Evolutionary conservation across 1,139 yeast species (phyloP), one percentile per base, ranked within the genome.

Genomic region (Yamadazyma dendronema): DNA sequence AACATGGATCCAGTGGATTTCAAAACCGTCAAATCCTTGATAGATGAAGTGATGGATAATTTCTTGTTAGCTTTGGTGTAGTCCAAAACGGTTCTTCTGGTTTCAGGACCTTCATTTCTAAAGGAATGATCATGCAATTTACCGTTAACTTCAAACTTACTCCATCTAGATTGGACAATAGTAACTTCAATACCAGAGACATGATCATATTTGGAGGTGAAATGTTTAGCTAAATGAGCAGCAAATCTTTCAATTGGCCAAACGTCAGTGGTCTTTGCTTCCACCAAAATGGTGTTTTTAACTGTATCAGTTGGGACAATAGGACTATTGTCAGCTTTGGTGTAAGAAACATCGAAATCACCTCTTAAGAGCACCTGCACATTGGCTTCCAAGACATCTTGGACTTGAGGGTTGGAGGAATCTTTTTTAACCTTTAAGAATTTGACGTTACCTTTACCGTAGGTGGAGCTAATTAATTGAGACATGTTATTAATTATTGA

Each of bases 1-100:
- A 89, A 89, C 85, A 85, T 86, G 23, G 96, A 87, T 17, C 95
- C 94, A n/a, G 97, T 89, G 30, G 94, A 83, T 65, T 89, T 89
- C 59, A 89, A 79, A 22, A 89, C 95, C 8, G 94, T 87, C 56
- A 89, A 74, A 52, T 84, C 95, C 61, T 84, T 81, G 54, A 89
- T 74, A 23, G 90, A 81, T 3, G 95, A 83, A n/a, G 70, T 60
- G 47, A 89, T 62, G 25, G 60, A 54, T 61, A 80, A 78, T 40
- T 74, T 73, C 28, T 74, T 74, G 35, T 72, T 56, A 36, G 60
- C 53, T 53, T 59, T 65, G 50, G 69, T 61, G 59, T 77, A 81
- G 44, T 71, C 71, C 53, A 87, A 74, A 37, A 65, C 62, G 17
- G 81, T 76, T 42, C 74, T 67, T 61, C 87, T 81, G 47, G 82